Percentiles rank a stretch among this genome's conserved stretches.
Evolutionary conservation across 2,329 filamentous ascomycete species (phyloP).

Genomic region (Parastagonospora avenae): DNA sequence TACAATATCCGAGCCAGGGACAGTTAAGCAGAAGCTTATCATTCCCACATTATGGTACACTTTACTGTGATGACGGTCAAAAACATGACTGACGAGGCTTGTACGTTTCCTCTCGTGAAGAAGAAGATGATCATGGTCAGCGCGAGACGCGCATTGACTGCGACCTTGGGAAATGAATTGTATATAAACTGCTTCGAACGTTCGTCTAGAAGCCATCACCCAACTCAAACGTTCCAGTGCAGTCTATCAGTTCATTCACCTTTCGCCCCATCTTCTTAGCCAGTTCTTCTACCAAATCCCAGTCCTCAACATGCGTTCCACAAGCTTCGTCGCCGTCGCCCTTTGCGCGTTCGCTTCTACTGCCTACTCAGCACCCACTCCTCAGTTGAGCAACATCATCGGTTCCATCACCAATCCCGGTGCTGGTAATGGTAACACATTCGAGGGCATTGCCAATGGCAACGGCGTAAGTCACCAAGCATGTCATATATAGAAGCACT

Average conservation of each 20-base stretch:
- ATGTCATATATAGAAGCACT: neutral
- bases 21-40: neutral
- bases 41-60: neutral
- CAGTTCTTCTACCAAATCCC: neutral
- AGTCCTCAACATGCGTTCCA: slow-evolving; percentile 13
- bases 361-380: slow-evolving; percentile 21
- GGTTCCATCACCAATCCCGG: slow-evolving; percentile 11
- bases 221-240: neutral
- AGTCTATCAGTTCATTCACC: neutral
- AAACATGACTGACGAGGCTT: neutral
- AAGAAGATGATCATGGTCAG: neutral
- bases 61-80: neutral
- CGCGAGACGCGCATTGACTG: neutral
- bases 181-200: neutral
- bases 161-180: neutral
- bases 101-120: neutral
- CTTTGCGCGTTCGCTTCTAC: slow-evolving; percentile 20
- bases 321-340: slow-evolving; percentile 16
- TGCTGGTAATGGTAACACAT: slow-evolving; percentile 6
- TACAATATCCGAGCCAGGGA: neutral
- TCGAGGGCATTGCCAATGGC: slow-evolving; percentile 4
- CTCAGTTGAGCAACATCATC: slow-evolving; percentile 12
- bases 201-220: neutral
- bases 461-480: slow-evolving; percentile 3
- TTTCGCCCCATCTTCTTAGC: neutral